Conservation (phyloP, 768 basidiomycete genomes). For the Lactifluus rugatus region DNA sequence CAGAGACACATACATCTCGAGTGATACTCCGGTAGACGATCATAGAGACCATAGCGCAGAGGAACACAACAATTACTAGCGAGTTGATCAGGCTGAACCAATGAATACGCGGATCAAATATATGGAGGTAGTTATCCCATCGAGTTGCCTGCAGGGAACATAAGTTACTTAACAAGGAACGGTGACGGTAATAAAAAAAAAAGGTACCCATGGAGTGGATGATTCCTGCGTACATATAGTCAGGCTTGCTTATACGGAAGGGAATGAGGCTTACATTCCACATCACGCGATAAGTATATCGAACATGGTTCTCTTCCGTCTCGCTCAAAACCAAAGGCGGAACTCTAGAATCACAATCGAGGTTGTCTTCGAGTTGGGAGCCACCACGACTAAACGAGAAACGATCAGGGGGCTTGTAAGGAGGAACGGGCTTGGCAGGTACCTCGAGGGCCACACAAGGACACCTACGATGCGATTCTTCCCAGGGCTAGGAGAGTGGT, state of each 20-base stretch:
- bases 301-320: conserved; percentile 47
- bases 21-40: conserved; percentile 78
- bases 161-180: background rate
- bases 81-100: conserved; percentile 96
- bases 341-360: conserved; percentile 42
- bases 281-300: conserved; percentile 80
- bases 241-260: background rate
- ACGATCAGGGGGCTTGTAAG: background rate
- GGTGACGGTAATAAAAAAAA: background rate
- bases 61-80: conserved; percentile 80
- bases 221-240: conserved; percentile 50
- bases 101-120: conserved; percentile 90
- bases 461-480: conserved; percentile 89
- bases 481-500: conserved; percentile 61
- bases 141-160: conserved; percentile 59
- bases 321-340: conserved; percentile 54
- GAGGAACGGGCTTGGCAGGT: background rate
- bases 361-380: conserved; percentile 36
- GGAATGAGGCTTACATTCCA: conserved; percentile 56
- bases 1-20: conserved; percentile 55
- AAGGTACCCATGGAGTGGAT: conserved; percentile 66
- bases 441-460: conserved; percentile 67
- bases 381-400: conserved; percentile 49
- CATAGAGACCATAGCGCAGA: conserved; percentile 90
- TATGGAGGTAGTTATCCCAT: conserved; percentile 94